These are phyloP conservation scores for Violaceomyces palustris DNA, from an alignment of 1,284 basidiomycete species.

Conservation along the genomic window DNA sequence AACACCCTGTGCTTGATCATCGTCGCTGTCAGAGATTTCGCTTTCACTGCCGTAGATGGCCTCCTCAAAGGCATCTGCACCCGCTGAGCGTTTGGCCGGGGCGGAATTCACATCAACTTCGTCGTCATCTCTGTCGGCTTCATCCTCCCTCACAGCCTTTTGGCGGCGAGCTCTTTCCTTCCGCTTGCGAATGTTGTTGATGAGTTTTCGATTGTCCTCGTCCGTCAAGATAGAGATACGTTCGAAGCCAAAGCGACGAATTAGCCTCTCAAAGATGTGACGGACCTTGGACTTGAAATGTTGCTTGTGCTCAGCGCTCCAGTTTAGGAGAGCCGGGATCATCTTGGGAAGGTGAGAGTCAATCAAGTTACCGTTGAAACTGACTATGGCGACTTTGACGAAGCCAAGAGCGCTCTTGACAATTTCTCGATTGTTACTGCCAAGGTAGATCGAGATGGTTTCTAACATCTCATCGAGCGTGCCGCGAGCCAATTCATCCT, in stretches of 20 bases:
- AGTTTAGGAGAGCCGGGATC: slow-evolving; percentile 77
- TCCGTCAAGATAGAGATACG: slow-evolving; percentile 63
- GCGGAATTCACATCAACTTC: slow-evolving; percentile 39
- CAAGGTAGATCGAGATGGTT: slow-evolving; percentile 83
- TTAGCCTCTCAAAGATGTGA: slow-evolving; percentile 93
- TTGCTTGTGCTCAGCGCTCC: slow-evolving; percentile 97
- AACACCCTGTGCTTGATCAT: too few relatives aligned
- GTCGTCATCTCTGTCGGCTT: slow-evolving; percentile 53
- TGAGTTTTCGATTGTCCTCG: slow-evolving; percentile 70
- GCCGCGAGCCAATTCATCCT: slow-evolving; percentile 63
- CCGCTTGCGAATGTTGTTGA: slow-evolving; percentile 83
- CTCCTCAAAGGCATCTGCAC: slow-evolving; percentile 50
- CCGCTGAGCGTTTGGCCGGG: background rate
- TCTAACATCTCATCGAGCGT: slow-evolving; percentile 81
- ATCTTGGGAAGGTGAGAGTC: slow-evolving; percentile 70
- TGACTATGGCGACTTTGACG: slow-evolving; percentile 86
- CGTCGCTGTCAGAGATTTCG: slow-evolving; percentile 33
- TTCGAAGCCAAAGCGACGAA: slow-evolving; percentile 84
- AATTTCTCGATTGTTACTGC: slow-evolving; percentile 91
- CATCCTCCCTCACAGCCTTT: slow-evolving; percentile 50
- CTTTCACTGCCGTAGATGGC: slow-evolving; percentile 49
- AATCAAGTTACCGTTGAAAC: slow-evolving; percentile 68
- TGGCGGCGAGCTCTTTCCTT: slow-evolving; percentile 80
- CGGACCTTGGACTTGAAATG: slow-evolving; percentile 96
- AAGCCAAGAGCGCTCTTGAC: slow-evolving; percentile 94